phyloP scores from a whole-genome alignment of 305 asterid genomes.

The Solanum hybrid region DNA sequence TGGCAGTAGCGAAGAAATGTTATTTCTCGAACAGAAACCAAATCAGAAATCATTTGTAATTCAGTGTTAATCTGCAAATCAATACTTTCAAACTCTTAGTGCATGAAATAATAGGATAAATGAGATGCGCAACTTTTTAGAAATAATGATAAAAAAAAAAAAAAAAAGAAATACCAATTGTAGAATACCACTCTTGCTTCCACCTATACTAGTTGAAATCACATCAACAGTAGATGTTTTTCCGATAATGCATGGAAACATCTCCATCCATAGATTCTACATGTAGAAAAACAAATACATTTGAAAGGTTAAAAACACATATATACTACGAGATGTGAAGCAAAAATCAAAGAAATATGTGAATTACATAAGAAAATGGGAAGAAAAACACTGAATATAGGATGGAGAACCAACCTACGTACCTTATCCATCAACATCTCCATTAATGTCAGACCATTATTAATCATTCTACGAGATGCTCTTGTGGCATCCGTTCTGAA shows the following conservation, averaged over 20 bases:
- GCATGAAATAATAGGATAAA: neutral
- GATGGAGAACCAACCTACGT: neutral
- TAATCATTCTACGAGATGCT: neutral
- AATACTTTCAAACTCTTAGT: neutral
- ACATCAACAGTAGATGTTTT: constrained; percentile 26
- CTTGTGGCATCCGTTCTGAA: neutral
- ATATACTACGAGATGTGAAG: neutral
- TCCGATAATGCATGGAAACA: constrained; percentile 50
- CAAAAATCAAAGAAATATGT: neutral
- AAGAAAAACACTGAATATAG: neutral
- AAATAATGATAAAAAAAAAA: neutral
- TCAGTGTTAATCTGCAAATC: neutral
- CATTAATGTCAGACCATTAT: neutral
- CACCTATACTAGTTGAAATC: constrained; percentile 29
- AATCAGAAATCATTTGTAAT: neutral
- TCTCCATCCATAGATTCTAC: constrained; percentile 48
- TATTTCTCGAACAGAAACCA: neutral
- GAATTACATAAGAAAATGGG: neutral
- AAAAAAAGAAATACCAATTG: constrained; percentile 35
- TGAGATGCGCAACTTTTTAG: neutral
- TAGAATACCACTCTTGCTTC: constrained; percentile 31
- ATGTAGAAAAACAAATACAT: neutral
- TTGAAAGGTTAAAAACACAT: no score
- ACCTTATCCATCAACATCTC: neutral
- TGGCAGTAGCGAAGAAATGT: neutral